A percentile compares a stretch with the other conserved stretches of the same genome.
Conservation (phyloP, 768 basidiomycete species). For the Lyophyllum shimeji region DNA sequence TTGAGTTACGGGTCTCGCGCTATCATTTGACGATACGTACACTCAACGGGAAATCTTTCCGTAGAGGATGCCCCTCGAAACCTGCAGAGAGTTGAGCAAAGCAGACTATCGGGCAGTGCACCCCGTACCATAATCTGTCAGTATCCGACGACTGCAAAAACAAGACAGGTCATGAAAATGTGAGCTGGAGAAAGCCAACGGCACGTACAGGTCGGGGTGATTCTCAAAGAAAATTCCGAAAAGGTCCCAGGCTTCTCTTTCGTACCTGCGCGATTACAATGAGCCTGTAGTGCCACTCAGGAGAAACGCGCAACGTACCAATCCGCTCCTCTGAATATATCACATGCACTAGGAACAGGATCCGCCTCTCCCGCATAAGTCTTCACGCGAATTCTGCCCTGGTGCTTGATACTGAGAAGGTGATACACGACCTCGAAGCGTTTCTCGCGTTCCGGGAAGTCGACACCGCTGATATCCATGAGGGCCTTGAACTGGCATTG, state of each 20-base stretch:
- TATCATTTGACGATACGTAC: slow-evolving; percentile 45
- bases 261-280: slow-evolving; percentile 60
- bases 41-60: slow-evolving; percentile 98
- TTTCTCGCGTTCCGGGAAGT: slow-evolving; percentile 90
- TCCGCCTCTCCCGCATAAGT: slow-evolving; percentile 95
- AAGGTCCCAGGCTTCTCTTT: slow-evolving; percentile 97
- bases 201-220: slow-evolving; percentile 91
- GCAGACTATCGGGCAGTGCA: neutral
- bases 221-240: slow-evolving; percentile 95
- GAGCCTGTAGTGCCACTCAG: neutral
- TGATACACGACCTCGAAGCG: slow-evolving; percentile 98
- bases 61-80: slow-evolving; percentile 95
- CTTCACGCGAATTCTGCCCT: slow-evolving; percentile 91
- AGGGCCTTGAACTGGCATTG: slow-evolving; percentile 92
- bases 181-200: neutral
- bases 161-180: slow-evolving; percentile 11
- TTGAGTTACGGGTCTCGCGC: slow-evolving; percentile 4
- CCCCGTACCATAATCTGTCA: slow-evolving; percentile 89
- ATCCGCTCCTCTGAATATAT: slow-evolving; percentile 88
- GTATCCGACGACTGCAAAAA: slow-evolving; percentile 77
- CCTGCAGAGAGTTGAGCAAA: slow-evolving; percentile 40
- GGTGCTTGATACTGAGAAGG: slow-evolving; percentile 76
- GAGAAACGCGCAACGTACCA: slow-evolving; percentile 56
- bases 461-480: slow-evolving; percentile 94
- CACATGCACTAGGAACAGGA: slow-evolving; percentile 79